Evolutionary conservation across 163 green algal species (phyloP).

Genomic region (Trebouxia gelatinosa): DNA sequence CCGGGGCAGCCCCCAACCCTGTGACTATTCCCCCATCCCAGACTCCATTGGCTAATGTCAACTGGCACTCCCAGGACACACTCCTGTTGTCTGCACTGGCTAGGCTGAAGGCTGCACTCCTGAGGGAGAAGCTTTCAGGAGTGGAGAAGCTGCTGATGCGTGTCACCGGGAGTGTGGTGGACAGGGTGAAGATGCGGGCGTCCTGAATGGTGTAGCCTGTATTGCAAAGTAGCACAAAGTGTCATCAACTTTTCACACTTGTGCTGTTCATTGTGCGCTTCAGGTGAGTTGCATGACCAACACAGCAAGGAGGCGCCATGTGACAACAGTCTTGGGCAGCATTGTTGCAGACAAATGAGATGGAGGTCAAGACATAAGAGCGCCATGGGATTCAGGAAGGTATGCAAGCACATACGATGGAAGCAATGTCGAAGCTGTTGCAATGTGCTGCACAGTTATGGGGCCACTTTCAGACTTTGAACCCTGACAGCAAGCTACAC

Average conservation of each 20-base stretch:
- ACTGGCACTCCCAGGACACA: conserved; percentile 24
- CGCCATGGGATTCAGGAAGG: neutral
- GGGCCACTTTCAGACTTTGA: neutral
- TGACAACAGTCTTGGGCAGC: neutral
- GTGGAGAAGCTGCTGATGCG: conserved; percentile 1
- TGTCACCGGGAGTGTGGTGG: neutral
- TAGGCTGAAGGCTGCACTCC: neutral
- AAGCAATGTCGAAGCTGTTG: neutral
- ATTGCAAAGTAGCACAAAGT: neutral
- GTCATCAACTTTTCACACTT: neutral
- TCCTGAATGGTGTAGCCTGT: conserved; percentile 21
- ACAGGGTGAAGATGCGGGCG: conserved; percentile 21
- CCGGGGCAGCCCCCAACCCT: neutral
- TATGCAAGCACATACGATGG: neutral
- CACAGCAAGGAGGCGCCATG: too few relatives aligned
- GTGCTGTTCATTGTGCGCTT: neutral
- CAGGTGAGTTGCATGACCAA: neutral
- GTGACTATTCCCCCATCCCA: conserved; percentile 9
- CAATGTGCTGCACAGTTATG: neutral
- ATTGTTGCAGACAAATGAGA: neutral
- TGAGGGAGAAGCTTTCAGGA: neutral
- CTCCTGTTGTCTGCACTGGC: neutral
- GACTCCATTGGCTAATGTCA: conserved; percentile 16
- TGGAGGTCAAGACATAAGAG: neutral
- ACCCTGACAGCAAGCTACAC: neutral